Evolutionary conservation across 2,329 filamentous ascomycete species (phyloP).

Genomic region (Eurotiales sp.): DNA sequence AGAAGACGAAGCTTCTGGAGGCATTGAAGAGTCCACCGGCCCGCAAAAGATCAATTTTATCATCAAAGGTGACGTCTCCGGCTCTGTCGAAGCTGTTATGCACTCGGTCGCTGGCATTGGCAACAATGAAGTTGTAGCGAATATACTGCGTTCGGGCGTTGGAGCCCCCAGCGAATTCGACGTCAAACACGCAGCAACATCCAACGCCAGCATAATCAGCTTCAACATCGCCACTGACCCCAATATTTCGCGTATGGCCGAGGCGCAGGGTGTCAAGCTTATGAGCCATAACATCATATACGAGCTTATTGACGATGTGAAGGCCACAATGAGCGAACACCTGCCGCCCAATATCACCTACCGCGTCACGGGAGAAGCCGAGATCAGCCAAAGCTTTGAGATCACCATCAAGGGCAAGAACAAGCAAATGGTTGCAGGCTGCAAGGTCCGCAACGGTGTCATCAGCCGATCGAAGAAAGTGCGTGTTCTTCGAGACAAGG

Average conservation of each 20-base stretch:
- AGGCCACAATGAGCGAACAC: constrained; percentile 62
- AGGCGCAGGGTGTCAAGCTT: constrained; percentile 68
- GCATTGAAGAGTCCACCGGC: constrained; percentile 43
- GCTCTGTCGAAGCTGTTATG: constrained; percentile 86
- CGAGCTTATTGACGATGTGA: constrained; percentile 48
- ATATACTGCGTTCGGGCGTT: constrained; percentile 71
- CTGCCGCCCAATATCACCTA: constrained; percentile 64
- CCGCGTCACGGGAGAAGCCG: constrained; percentile 80
- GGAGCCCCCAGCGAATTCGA: constrained; percentile 82
- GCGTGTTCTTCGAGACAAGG: constrained; percentile 66
- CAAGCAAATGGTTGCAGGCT: constrained; percentile 77
- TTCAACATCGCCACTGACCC: constrained; percentile 75
- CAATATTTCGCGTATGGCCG: constrained; percentile 66
- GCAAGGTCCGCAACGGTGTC: constrained; percentile 76
- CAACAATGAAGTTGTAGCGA: constrained; percentile 75
- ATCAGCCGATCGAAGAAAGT: constrained; percentile 63
- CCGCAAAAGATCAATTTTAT: constrained; percentile 70
- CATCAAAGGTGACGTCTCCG: constrained; percentile 88
- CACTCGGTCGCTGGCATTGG: constrained; percentile 74
- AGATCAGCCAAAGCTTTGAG: constrained; percentile 76
- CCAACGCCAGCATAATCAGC: constrained; percentile 72
- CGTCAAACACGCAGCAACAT: constrained; percentile 77
- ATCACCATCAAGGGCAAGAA: constrained; percentile 72
- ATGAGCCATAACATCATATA: constrained; percentile 72
- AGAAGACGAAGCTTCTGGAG: constrained; percentile 28